phyloP scores from a whole-genome alignment of 2,329 filamentous ascomycete genomes.

The Fusarium papillatum region DNA sequence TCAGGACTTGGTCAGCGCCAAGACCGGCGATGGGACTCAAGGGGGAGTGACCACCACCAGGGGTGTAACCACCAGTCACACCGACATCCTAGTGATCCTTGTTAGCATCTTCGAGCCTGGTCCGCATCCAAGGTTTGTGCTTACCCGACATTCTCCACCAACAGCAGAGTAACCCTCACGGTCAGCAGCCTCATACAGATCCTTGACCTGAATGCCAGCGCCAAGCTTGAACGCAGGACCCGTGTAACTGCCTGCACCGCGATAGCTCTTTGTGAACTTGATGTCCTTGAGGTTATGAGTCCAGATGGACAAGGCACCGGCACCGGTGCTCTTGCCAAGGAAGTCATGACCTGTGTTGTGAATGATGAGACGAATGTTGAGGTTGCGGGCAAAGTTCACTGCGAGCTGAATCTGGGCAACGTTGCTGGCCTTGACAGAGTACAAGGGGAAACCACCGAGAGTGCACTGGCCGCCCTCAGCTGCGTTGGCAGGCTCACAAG shows the following conservation, averaged over 20 bases:
- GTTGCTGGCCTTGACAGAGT: constrained; percentile 57
- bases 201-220: constrained; percentile 65
- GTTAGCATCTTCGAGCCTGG: neutral
- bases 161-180: constrained; percentile 62
- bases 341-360: constrained; percentile 67
- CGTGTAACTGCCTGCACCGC: constrained; percentile 54
- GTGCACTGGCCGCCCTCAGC: constrained; percentile 47
- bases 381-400: constrained; percentile 60
- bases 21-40: constrained; percentile 67
- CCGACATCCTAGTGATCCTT: constrained; percentile 59
- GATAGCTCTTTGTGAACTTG: constrained; percentile 56
- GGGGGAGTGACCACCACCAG: constrained; percentile 70
- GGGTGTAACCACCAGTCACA: constrained; percentile 70
- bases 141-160: constrained; percentile 62
- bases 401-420: constrained; percentile 61
- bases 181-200: constrained; percentile 60
- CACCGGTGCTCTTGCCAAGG: constrained; percentile 70
- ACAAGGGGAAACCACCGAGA: constrained; percentile 57
- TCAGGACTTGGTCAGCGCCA: constrained; percentile 69
- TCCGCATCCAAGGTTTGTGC: fast-evolving
- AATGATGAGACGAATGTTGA: constrained; percentile 63
- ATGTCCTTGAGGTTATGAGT: constrained; percentile 57
- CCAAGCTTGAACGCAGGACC: constrained; percentile 66
- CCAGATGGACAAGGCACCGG: constrained; percentile 55
- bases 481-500: constrained; percentile 50